Percentiles rank a stretch among this genome's conserved stretches.
phyloP scores from a whole-genome alignment of 2,329 filamentous ascomycete species.

The Colletotrichum viniferum region DNA sequence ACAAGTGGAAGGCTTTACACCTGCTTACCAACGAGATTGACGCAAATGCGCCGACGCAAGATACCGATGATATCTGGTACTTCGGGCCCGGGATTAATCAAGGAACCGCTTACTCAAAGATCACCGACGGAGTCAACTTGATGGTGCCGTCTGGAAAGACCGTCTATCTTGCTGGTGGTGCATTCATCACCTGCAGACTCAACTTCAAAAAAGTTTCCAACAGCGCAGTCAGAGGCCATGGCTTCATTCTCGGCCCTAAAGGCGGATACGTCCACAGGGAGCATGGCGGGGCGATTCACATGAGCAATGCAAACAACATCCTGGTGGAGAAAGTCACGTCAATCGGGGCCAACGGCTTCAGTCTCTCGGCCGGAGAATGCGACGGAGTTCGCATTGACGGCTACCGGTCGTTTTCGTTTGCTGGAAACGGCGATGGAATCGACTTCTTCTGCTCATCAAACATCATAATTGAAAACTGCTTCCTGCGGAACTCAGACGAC shows the following conservation, averaged over 20 bases:
- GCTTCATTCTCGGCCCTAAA: conserved; percentile 23
- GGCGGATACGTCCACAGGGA: conserved; percentile 25
- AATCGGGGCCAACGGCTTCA: conserved; percentile 22
- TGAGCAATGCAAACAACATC: conserved; percentile 18
- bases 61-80: conserved; percentile 24
- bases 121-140: conserved; percentile 20
- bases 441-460: conserved; percentile 28
- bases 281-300: background rate
- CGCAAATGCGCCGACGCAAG: conserved; percentile 11
- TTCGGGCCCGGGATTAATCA: conserved; percentile 30
- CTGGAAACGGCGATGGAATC: conserved; percentile 29
- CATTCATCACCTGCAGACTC: conserved; percentile 23
- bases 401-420: conserved; percentile 24
- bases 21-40: conserved; percentile 28
- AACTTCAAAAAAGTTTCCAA: conserved; percentile 17
- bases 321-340: conserved; percentile 25
- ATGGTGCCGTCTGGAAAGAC: conserved; percentile 20
- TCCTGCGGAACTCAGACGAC: conserved; percentile 41
- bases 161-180: conserved; percentile 22
- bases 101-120: conserved; percentile 21
- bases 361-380: conserved; percentile 23
- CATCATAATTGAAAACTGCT: conserved; percentile 33
- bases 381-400: conserved; percentile 23
- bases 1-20: conserved; percentile 31
- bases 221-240: background rate